Evolutionary conservation across 768 basidiomycete genomes (phyloP), one percentile per base, ranked within the genome.

Genomic region (Cyathus striatus): DNA sequence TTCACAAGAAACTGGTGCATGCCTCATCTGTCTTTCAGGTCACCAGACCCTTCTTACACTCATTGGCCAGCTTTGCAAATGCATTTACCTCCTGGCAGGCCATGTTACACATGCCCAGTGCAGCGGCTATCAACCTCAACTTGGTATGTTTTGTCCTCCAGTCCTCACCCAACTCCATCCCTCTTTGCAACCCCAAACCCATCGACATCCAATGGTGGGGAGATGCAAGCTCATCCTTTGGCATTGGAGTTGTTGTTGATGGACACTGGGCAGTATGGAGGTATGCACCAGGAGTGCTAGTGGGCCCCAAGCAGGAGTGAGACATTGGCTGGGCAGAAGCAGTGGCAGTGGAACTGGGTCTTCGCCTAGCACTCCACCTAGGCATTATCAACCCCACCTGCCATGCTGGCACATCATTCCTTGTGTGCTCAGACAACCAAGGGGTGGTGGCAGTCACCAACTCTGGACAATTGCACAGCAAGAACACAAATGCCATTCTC

Each of bases 1-100:
- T 67, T 1, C 56, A 62, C 23, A 61, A 66, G 2, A 68, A 64
- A 34, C 54, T 68, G 0, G 50, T 63, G 0, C 64, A 69, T n/a
- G n/a, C n/a, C n/a, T n/a, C 32, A 39, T 53, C 5, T 57, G 56
- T 0, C 50, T 43, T 16, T 59, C 2, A 63, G 64, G 48, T 1
- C 18, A 5, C 54, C 3, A 2, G 33, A 0, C 24, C 48, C 3
- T 22, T 36, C 14, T 53, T 53, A 7, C 1, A 9, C 9, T n/a
- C n/a, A 7, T n/a, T 30, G 27, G 27, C 27, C 7, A 7, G n/a
- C 27, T 9, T n/a, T n/a, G n/a, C 7, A 30, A 7, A 30, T 9
- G 27, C 9, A 30, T n/a, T 30, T 30, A n/a, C 27, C n/a, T 30
- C 9, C 27, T 30, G 27, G n/a, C n/a, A n/a, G n/a, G n/a, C n/a